A percentile compares a stretch with the other conserved stretches of the same genome.
Evolutionary conservation across 192 early-diverging fungal species (phyloP).

Genomic region (Linnemannia zychae): DNA sequence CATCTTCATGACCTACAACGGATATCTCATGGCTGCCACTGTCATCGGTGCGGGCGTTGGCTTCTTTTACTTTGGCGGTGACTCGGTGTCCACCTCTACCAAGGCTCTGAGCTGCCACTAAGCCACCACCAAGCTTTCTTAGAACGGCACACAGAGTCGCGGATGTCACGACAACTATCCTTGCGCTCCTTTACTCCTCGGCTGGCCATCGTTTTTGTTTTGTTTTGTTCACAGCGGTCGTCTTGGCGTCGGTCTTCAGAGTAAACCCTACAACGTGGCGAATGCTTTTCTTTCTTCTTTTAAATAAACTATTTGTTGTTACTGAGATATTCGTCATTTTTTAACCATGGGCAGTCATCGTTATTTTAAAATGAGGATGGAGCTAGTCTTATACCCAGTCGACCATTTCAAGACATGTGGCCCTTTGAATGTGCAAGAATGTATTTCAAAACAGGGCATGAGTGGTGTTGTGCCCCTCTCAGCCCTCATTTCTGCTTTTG

Average conservation of each 20-base stretch:
- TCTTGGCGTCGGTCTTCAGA: too few relatives aligned
- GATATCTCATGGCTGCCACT: constrained; percentile 76
- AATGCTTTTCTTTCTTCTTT: too few relatives aligned
- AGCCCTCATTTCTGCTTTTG: neutral
- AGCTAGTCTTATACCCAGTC: too few relatives aligned
- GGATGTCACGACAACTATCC: neutral
- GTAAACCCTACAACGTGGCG: too few relatives aligned
- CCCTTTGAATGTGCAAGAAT: neutral
- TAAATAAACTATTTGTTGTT: too few relatives aligned
- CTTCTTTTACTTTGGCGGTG: constrained; percentile 52
- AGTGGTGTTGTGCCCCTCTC: neutral
- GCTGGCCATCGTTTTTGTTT: too few relatives aligned
- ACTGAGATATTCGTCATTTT: too few relatives aligned
- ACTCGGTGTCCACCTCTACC: constrained; percentile 36
- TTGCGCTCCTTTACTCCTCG: neutral
- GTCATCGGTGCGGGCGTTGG: constrained; percentile 78
- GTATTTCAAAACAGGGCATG: neutral
- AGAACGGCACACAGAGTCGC: neutral
- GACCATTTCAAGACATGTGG: neutral
- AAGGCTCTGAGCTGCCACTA: constrained; percentile 52
- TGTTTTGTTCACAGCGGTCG: too few relatives aligned
- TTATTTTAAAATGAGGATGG: too few relatives aligned
- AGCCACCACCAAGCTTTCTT: neutral
- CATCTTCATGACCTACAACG: constrained; percentile 90
- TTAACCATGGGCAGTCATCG: neutral